Conservation (phyloP, 2,329 filamentous ascomycete species). For the Ceratocystis albifundus region DNA sequence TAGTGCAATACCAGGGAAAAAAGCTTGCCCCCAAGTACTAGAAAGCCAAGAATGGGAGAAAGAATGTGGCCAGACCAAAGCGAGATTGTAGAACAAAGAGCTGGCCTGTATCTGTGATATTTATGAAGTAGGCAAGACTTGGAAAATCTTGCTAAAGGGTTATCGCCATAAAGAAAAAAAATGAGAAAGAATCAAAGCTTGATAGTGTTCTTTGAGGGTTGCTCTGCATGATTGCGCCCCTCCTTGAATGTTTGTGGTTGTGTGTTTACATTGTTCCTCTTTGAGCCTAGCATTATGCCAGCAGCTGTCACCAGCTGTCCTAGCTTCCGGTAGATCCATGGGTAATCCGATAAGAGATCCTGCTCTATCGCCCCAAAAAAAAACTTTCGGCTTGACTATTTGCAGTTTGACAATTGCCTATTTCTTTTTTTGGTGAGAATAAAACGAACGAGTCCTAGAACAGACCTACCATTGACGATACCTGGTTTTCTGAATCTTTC, state of each 20-base stretch:
- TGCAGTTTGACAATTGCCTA: neutral
- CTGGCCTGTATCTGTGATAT: neutral
- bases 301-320: neutral
- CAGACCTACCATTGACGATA: neutral
- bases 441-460: neutral
- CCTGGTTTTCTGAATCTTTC: slow-evolving; percentile 18
- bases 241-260: slow-evolving; percentile 7
- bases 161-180: neutral
- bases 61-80: neutral
- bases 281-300: slow-evolving; percentile 12
- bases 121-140: neutral
- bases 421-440: neutral
- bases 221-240: slow-evolving; percentile 15
- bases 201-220: slow-evolving; percentile 1
- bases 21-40: neutral
- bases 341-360: slow-evolving; percentile 22
- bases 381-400: slow-evolving; percentile 13
- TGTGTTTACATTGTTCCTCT: slow-evolving; percentile 23
- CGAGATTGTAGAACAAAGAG: neutral
- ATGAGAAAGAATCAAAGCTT: neutral
- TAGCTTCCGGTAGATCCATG: slow-evolving; percentile 8
- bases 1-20: neutral
- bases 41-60: neutral
- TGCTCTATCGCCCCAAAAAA: slow-evolving; percentile 22
- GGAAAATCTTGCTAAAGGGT: no score